phyloP scores from a whole-genome alignment of 2,329 filamentous ascomycete genomes.

The Colletotrichum eremochloae region DNA sequence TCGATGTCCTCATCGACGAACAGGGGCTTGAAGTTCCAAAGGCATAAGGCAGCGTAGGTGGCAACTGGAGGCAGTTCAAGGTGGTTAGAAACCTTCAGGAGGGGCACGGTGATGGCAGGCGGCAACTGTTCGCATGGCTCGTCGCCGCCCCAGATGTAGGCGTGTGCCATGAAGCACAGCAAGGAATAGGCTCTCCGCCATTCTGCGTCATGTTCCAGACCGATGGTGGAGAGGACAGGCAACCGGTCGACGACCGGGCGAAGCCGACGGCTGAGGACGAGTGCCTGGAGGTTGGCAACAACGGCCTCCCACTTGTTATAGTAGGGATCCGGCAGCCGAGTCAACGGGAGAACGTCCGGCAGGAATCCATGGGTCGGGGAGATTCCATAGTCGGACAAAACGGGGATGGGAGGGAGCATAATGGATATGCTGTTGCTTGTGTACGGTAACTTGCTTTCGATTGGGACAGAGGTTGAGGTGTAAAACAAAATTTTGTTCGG shows the following conservation, averaged over 20 bases:
- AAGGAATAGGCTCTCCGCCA: slow-evolving; percentile 95
- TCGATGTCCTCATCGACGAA: slow-evolving; percentile 87
- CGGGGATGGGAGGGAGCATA: slow-evolving; percentile 73
- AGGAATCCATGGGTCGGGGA: slow-evolving; percentile 88
- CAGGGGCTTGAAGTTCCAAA: slow-evolving; percentile 98
- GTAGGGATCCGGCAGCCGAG: slow-evolving; percentile 86
- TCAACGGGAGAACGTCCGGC: slow-evolving; percentile 82
- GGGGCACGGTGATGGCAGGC: slow-evolving; percentile 83
- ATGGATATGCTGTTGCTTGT: slow-evolving; percentile 8
- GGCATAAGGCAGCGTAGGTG: slow-evolving; percentile 89
- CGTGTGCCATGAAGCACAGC: slow-evolving; percentile 91
- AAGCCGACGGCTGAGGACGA: slow-evolving; percentile 88
- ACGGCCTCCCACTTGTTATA: slow-evolving; percentile 96
- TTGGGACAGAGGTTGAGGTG: not conserved
- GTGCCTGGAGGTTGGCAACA: slow-evolving; percentile 84
- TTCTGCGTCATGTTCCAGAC: slow-evolving; percentile 86
- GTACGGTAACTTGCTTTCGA: not conserved
- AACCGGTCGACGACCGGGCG: slow-evolving; percentile 83
- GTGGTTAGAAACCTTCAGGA: slow-evolving; percentile 80
- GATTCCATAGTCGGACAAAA: slow-evolving; percentile 83
- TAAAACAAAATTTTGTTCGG: not conserved
- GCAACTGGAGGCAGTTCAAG: slow-evolving; percentile 93
- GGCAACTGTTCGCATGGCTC: slow-evolving; percentile 84
- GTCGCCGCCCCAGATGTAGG: slow-evolving; percentile 96
- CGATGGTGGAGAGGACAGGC: slow-evolving; percentile 84